These are phyloP conservation scores for Lipomyces orientalis DNA, from an alignment of 805 yeast genomes.

Conservation along the genomic window DNA sequence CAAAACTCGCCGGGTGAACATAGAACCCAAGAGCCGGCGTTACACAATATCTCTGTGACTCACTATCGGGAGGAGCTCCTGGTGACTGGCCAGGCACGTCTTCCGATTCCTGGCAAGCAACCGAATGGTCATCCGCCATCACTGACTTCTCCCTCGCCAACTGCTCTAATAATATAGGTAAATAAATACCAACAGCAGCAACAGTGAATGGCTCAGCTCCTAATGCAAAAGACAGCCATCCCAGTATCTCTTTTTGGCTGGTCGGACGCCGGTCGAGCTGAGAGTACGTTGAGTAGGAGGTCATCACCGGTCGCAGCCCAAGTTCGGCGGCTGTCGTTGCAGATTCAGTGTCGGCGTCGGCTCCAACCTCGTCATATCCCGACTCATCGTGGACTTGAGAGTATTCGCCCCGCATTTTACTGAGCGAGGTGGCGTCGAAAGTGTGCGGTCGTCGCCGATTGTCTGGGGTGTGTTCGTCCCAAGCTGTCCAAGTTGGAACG, in stretches of 20 bases:
- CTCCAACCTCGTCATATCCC: not conserved
- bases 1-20: conserved; percentile 75
- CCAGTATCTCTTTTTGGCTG: conserved; percentile 55
- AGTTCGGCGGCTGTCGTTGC: conserved; percentile 6
- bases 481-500: no score
- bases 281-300: conserved; percentile 31
- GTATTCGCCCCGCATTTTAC: not conserved
- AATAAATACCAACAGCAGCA: conserved; percentile 77
- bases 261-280: conserved; percentile 42
- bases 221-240: conserved; percentile 66
- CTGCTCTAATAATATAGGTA: conserved; percentile 72
- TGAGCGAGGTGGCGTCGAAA: not conserved
- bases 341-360: conserved; percentile 2
- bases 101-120: conserved; percentile 54
- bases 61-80: conserved; percentile 25
- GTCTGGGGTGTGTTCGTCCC: no score
- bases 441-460: not conserved
- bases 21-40: conserved; percentile 53
- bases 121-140: conserved; percentile 58
- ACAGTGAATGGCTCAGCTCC: conserved; percentile 84
- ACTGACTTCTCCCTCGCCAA: conserved; percentile 78
- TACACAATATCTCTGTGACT: conserved; percentile 52
- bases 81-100: conserved; percentile 9
- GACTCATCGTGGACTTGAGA: conserved; percentile 1
- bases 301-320: conserved; percentile 23